Evolutionary conservation across 1,284 basidiomycete species (phyloP).

Genomic region (Peniophora sp.): DNA sequence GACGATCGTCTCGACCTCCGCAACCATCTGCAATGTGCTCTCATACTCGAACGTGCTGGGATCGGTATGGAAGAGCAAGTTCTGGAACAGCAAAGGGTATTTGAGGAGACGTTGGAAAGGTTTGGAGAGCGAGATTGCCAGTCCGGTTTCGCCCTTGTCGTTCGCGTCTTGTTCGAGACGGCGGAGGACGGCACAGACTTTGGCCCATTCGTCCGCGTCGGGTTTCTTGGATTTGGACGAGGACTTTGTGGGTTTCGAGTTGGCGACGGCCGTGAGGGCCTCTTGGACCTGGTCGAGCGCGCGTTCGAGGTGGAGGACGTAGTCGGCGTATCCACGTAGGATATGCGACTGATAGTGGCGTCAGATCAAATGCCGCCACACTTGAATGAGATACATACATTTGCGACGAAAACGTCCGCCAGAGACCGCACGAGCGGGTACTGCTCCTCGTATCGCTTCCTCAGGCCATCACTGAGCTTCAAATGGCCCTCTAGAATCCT

Average conservation of each 20-base stretch:
- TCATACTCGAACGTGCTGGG: constrained; percentile 97
- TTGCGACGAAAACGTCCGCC: constrained; percentile 89
- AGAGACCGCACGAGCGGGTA: constrained; percentile 86
- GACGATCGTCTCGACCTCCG: constrained; percentile 93
- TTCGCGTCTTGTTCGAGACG: constrained; percentile 74
- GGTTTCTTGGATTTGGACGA: constrained; percentile 77
- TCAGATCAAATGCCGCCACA: constrained; percentile 2
- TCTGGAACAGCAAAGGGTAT: constrained; percentile 96
- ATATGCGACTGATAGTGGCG: constrained; percentile 67
- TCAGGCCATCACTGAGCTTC: constrained; percentile 72
- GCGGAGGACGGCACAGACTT: constrained; percentile 63
- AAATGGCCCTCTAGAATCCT: constrained; percentile 85
- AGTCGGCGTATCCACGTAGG: constrained; percentile 85
- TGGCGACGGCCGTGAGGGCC: constrained; percentile 54
- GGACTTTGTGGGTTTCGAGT: constrained; percentile 68
- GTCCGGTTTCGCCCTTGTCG: constrained; percentile 85
- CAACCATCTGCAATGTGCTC: constrained; percentile 91
- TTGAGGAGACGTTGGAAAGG: constrained; percentile 96
- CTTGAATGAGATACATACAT: constrained; percentile 48
- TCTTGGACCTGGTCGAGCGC: constrained; percentile 84
- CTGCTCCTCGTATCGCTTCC: constrained; percentile 87
- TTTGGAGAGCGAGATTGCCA: constrained; percentile 92
- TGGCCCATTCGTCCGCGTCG: constrained; percentile 69
- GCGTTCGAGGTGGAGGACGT: constrained; percentile 86
- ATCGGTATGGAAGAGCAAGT: constrained; percentile 93